These are phyloP conservation scores for Pseudomassariella vexata DNA, from an alignment of 2,329 filamentous ascomycete species.

Conservation along the genomic window DNA sequence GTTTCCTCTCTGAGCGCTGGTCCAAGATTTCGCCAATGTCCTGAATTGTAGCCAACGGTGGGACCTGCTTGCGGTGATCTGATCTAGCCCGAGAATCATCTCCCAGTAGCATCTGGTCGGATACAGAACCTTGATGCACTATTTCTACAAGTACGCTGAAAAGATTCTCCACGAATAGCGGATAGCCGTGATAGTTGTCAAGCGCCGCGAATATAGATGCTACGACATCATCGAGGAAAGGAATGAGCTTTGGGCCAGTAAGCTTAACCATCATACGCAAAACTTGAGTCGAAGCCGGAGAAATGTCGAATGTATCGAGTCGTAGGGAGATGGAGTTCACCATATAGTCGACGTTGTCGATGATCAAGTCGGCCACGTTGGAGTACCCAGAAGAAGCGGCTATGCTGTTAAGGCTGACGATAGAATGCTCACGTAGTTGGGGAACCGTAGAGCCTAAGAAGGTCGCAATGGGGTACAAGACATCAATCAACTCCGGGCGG, in stretches of 20 bases:
- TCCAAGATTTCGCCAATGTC: constrained; percentile 55
- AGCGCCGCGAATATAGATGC: constrained; percentile 86
- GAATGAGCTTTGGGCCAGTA: constrained; percentile 73
- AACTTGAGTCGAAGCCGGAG: constrained; percentile 84
- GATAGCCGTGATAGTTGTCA: constrained; percentile 94
- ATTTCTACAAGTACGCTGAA: constrained; percentile 80
- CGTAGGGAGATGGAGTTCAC: constrained; percentile 87
- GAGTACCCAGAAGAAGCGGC: constrained; percentile 68
- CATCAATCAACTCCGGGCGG: constrained; percentile 80
- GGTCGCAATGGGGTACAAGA: constrained; percentile 87
- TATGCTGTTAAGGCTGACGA: constrained; percentile 77
- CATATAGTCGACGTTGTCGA: constrained; percentile 93
- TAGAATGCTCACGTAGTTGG: constrained; percentile 71
- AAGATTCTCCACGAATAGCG: constrained; percentile 74
- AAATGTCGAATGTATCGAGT: constrained; percentile 87
- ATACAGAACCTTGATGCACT: constrained; percentile 72
- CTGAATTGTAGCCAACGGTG: constrained; percentile 29
- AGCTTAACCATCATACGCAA: constrained; percentile 90
- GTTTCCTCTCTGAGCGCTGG: constrained; percentile 46
- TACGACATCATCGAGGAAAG: constrained; percentile 87
- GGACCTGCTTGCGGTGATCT: constrained; percentile 36
- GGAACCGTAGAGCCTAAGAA: constrained; percentile 68
- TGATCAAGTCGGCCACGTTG: constrained; percentile 70
- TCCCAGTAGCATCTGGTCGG: constrained; percentile 41
- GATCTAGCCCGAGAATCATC: constrained; percentile 27